A percentile compares a stretch with the other conserved stretches of the same genome.
Conservation (phyloP, 78 protist species). For the Thecamonas trahens region DNA sequence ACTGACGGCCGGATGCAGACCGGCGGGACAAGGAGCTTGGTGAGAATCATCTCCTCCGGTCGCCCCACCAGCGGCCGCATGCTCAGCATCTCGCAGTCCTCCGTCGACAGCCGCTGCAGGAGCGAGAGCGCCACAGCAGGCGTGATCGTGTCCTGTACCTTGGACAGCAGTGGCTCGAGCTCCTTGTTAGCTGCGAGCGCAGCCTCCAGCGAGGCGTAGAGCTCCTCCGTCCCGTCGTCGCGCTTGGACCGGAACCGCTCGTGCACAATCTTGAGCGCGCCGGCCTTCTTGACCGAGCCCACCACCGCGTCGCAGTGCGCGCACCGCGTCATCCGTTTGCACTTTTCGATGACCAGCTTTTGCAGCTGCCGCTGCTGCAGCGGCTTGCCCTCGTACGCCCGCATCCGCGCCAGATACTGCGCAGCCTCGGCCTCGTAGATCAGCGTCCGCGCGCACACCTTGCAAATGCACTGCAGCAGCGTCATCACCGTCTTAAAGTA, state of each 20-base stretch:
- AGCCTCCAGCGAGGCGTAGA: constrained; percentile 16
- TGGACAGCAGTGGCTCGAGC: constrained; percentile 27
- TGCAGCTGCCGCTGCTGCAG: not conserved
- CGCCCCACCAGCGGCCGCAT: constrained; percentile 65
- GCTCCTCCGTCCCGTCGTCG: not conserved
- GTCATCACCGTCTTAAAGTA: constrained; percentile 65
- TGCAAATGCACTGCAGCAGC: constrained; percentile 82
- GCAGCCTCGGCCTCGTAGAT: too few relatives aligned
- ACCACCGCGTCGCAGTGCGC: constrained; percentile 77
- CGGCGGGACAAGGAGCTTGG: constrained; percentile 89
- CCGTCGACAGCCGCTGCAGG: not conserved
- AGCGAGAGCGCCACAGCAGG: constrained; percentile 29
- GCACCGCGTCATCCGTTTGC: constrained; percentile 53
- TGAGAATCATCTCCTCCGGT: constrained; percentile 72
- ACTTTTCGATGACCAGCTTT: not conserved
- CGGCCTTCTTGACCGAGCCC: constrained; percentile 70
- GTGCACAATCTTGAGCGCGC: constrained; percentile 68
- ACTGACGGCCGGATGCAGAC: constrained; percentile 93
- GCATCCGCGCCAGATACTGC: not conserved
- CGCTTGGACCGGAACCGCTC: constrained; percentile 42
- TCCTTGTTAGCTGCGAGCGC: constrained; percentile 35
- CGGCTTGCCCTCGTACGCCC: not conserved
- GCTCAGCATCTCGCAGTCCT: constrained; percentile 69
- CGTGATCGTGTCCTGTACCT: constrained; percentile 78
- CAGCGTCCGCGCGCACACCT: constrained; percentile 18